Conservation (phyloP, 1,284 basidiomycete genomes). For the Cerioporus squamosus region DNA sequence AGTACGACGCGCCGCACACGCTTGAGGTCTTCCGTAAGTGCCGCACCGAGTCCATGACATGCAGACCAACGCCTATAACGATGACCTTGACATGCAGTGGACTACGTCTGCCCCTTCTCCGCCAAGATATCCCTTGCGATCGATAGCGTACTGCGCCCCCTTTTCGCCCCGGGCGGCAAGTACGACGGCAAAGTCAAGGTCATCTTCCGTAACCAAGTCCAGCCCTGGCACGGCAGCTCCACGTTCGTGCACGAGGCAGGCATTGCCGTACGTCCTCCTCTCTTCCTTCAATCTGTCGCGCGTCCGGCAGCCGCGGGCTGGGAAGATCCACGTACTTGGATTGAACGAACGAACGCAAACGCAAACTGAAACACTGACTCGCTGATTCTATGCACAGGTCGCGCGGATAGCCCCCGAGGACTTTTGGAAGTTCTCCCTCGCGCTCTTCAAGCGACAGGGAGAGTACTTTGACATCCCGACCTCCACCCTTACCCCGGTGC, state of each 20-base stretch:
- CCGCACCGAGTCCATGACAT: neutral
- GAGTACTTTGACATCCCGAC: slow-evolving; percentile 82
- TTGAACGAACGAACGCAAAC: neutral
- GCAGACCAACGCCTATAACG: neutral
- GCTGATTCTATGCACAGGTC: slow-evolving; percentile 43
- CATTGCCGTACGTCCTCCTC: slow-evolving; percentile 62
- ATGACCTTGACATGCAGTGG: slow-evolving; percentile 50
- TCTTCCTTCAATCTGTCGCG: neutral
- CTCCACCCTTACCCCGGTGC: slow-evolving; percentile 69
- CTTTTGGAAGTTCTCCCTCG: slow-evolving; percentile 79
- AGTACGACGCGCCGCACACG: slow-evolving; percentile 72
- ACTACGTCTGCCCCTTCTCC: slow-evolving; percentile 89
- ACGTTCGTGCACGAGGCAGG: slow-evolving; percentile 83
- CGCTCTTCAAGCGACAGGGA: slow-evolving; percentile 78
- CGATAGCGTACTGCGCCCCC: slow-evolving; percentile 62
- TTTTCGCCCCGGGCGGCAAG: slow-evolving; percentile 62
- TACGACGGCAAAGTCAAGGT: slow-evolving; percentile 82
- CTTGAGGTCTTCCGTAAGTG: slow-evolving; percentile 81
- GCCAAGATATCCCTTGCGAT: slow-evolving; percentile 67
- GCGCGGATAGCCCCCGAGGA: slow-evolving; percentile 69
- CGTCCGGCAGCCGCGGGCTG: neutral
- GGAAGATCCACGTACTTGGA: neutral
- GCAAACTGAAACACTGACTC: neutral
- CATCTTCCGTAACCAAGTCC: slow-evolving; percentile 83
- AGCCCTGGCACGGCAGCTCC: slow-evolving; percentile 81